Conservation (phyloP, 768 basidiomycete genomes). For the Phlegmacium glaucopus region DNA sequence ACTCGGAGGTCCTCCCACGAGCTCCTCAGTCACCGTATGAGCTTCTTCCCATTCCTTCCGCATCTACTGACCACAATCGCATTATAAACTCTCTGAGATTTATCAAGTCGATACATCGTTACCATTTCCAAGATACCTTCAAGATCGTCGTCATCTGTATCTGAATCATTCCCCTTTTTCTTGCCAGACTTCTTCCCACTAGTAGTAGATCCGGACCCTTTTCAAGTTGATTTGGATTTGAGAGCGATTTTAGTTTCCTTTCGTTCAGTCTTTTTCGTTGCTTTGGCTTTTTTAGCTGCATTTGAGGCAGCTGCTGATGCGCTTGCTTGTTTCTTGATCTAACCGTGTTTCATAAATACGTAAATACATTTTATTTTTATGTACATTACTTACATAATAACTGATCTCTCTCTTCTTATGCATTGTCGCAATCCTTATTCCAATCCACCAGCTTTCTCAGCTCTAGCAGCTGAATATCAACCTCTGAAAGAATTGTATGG, state of each 20-base stretch:
- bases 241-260: background rate
- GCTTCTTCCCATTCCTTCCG: constrained; percentile 80
- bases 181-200: constrained; percentile 15
- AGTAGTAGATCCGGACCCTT: background rate
- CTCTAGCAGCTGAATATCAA: constrained; percentile 53
- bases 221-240: constrained; percentile 6
- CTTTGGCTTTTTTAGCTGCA: constrained; percentile 28
- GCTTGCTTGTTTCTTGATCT: constrained; percentile 50
- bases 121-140: constrained; percentile 84
- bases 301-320: background rate
- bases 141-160: constrained; percentile 67
- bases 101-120: constrained; percentile 5
- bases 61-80: constrained; percentile 49
- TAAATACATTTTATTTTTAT: too few species aligned
- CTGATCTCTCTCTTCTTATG: too few species aligned
- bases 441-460: constrained; percentile 48
- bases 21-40: constrained; percentile 82
- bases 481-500: constrained; percentile 32
- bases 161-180: constrained; percentile 38
- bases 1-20: constrained; percentile 78
- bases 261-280: background rate
- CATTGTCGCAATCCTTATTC: constrained; percentile 38
- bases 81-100: constrained; percentile 4
- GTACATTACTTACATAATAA: too few species aligned
- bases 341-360: too few species aligned